Evolutionary conservation across 768 basidiomycete species (phyloP).

Genomic region (Steccherinum ochraceum): DNA sequence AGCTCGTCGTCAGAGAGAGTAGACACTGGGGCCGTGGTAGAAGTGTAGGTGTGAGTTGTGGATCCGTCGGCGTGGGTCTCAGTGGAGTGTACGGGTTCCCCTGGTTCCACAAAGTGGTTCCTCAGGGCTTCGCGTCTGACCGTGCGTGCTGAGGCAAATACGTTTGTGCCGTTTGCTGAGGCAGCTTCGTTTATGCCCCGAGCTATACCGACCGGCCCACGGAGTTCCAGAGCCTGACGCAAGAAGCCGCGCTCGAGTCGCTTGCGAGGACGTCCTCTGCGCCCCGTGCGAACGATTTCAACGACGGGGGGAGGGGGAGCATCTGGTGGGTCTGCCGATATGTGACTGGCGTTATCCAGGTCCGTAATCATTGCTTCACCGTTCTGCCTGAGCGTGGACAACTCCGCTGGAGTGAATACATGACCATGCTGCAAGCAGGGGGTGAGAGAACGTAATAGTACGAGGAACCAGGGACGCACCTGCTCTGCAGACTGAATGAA

Average conservation of each 20-base stretch:
- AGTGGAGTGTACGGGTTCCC: slow-evolving; percentile 9
- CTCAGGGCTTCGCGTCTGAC: slow-evolving; percentile 14
- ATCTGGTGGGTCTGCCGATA: background rate
- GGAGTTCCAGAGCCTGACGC: slow-evolving; percentile 13
- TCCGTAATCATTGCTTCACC: background rate
- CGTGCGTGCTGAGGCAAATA: slow-evolving; percentile 11
- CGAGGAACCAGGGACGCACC: no score
- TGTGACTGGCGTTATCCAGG: background rate
- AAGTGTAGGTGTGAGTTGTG: background rate
- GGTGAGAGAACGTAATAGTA: no score
- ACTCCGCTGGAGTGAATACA: background rate
- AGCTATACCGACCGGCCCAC: slow-evolving; percentile 14
- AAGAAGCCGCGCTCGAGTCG: slow-evolving; percentile 23
- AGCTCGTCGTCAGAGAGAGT: background rate
- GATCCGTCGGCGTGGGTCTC: slow-evolving; percentile 8
- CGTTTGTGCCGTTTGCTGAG: no score
- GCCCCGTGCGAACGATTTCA: slow-evolving; percentile 3
- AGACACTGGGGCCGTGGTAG: background rate
- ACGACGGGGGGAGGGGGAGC: background rate
- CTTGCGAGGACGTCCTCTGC: slow-evolving; percentile 20
- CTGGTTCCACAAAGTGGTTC: slow-evolving; percentile 12
- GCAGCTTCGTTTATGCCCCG: background rate
- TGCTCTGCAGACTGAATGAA: background rate
- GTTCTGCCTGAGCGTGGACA: background rate
- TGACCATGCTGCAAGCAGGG: background rate